phyloP scores from a whole-genome alignment of 805 yeast species.

The Ogataea naganishii region DNA sequence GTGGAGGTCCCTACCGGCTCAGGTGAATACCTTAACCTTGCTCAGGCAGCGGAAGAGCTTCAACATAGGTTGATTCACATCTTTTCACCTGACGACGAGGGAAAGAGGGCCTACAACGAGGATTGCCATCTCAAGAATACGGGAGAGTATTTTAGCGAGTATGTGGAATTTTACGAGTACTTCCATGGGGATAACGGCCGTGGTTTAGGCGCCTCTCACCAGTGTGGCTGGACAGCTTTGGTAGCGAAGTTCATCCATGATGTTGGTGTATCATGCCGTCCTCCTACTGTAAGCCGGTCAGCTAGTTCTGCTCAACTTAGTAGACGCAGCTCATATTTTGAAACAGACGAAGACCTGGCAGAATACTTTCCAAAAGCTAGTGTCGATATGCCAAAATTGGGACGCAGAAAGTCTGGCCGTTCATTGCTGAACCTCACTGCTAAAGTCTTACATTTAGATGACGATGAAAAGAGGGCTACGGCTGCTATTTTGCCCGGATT shows the following conservation, averaged over 20 bases:
- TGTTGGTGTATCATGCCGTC: constrained; percentile 63
- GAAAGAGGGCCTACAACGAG: constrained; percentile 70
- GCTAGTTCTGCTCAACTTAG: constrained; percentile 1
- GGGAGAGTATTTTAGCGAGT: constrained; percentile 68
- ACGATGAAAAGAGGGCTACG: constrained; percentile 39
- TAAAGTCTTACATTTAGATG: constrained; percentile 56
- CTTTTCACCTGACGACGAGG: constrained; percentile 57
- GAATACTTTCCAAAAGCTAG: constrained; percentile 33
- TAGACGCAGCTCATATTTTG: constrained; percentile 16
- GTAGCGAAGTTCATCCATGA: constrained; percentile 90
- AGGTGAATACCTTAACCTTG: constrained; percentile 66
- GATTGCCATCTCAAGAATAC: constrained; percentile 42
- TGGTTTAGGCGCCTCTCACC: constrained; percentile 90
- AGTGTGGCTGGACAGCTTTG: constrained; percentile 93
- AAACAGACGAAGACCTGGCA: constrained; percentile 25
- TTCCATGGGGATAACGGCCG: constrained; percentile 93
- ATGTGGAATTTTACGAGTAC: constrained; percentile 75
- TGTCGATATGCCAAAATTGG: constrained; percentile 20
- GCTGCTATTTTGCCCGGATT: constrained; percentile 20
- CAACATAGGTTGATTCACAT: constrained; percentile 78
- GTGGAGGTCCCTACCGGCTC: constrained; percentile 86
- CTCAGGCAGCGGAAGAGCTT: constrained; percentile 84
- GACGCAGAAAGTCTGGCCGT: constrained; percentile 67
- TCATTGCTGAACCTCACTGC: constrained; percentile 63
- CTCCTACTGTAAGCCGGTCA: constrained; percentile 27